Percentiles rank a stretch among this genome's conserved stretches.
Conservation (phyloP, 768 basidiomycete species). For the Dioszegia aurantiaca region DNA sequence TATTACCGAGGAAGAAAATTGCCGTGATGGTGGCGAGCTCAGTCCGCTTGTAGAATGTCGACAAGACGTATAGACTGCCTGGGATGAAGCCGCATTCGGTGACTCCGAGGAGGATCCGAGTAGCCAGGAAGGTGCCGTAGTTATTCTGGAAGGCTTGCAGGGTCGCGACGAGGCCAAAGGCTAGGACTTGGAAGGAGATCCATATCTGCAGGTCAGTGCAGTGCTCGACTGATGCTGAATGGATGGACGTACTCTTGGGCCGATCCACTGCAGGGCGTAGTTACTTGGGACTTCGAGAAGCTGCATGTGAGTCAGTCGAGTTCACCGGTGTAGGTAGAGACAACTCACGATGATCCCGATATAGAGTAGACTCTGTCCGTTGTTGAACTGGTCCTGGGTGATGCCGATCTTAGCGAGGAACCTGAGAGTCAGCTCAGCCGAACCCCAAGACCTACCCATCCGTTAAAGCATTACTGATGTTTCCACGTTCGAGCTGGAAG, state of each 20-base stretch:
- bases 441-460: constrained; percentile 31
- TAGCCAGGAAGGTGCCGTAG: constrained; percentile 36
- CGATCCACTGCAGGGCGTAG: constrained; percentile 34
- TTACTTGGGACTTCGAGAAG: constrained; percentile 49
- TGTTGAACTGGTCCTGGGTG: constrained; percentile 47
- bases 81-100: constrained; percentile 46
- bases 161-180: constrained; percentile 43
- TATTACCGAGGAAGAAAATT: constrained; percentile 45
- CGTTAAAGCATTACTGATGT: constrained; percentile 45
- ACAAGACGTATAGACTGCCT: constrained; percentile 30
- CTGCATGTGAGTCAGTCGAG: too few relatives aligned
- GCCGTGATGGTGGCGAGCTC: constrained; percentile 37
- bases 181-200: constrained; percentile 45
- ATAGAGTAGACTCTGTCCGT: constrained; percentile 42
- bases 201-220: constrained; percentile 26
- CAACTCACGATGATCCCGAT: constrained; percentile 37
- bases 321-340: too few relatives aligned
- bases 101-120: constrained; percentile 39
- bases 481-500: constrained; percentile 44
- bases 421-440: constrained; percentile 37
- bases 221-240: too few relatives aligned
- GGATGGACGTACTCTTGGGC: constrained; percentile 25
- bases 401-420: constrained; percentile 46
- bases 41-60: constrained; percentile 38
- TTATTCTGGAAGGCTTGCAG: constrained; percentile 43